A percentile compares a stretch with the other conserved stretches of the same genome.
phyloP scores from a whole-genome alignment of 164 flowering plant genomes.

The Stephania japonica region DNA sequence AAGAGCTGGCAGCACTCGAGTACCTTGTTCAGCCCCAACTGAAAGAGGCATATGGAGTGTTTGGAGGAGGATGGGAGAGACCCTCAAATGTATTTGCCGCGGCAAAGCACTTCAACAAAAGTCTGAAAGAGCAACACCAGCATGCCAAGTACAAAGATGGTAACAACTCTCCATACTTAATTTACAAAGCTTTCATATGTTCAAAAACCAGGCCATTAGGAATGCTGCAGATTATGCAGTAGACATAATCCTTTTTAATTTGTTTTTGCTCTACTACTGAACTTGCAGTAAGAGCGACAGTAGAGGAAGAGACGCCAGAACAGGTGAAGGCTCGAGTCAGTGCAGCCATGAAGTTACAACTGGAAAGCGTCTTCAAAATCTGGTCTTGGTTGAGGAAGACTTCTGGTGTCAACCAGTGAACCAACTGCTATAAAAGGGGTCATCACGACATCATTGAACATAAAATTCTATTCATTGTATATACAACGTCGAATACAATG shows the following conservation, averaged over 20 bases:
- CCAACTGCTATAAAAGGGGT: background rate
- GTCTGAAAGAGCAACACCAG: constrained; percentile 25
- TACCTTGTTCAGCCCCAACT: constrained; percentile 48
- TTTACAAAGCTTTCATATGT: background rate
- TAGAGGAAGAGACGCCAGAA: constrained; percentile 51
- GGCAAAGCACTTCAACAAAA: constrained; percentile 52
- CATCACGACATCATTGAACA: background rate
- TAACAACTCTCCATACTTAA: constrained; percentile 3
- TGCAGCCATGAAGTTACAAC: constrained; percentile 36
- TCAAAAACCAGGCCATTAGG: background rate
- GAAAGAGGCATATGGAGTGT: constrained; percentile 48
- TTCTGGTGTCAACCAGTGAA: constrained; percentile 14
- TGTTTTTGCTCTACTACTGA: background rate
- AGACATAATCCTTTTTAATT: background rate
- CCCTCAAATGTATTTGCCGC: constrained; percentile 55
- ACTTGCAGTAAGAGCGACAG: constrained; percentile 18
- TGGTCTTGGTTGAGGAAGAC: constrained; percentile 41
- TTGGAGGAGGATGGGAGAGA: constrained; percentile 69
- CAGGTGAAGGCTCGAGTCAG: constrained; percentile 50
- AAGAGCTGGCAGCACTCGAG: constrained; percentile 54
- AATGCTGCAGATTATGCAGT: background rate
- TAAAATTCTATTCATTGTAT: background rate
- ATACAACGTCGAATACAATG: background rate
- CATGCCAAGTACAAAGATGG: constrained; percentile 21
- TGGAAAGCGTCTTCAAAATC: constrained; percentile 31